phyloP scores from a whole-genome alignment of 2,329 filamentous ascomycete genomes.

The Pseudogymnoascus sp. region DNA sequence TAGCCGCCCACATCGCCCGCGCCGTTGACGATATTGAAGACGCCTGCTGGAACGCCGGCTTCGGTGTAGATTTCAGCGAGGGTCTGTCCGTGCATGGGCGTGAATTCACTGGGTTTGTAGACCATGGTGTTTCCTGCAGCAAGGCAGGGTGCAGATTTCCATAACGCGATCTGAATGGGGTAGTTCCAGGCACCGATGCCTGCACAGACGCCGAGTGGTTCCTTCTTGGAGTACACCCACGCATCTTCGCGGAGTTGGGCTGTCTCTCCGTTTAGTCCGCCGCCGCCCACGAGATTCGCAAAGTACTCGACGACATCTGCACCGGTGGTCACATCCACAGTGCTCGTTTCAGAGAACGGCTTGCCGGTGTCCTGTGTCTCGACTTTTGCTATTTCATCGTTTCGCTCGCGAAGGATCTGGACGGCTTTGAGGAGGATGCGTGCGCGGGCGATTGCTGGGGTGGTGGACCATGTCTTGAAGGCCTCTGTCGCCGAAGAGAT shows the following conservation, averaged over 20 bases:
- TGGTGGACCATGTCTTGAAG: constrained; percentile 70
- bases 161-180: constrained; percentile 81
- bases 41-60: constrained; percentile 71
- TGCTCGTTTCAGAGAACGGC: constrained; percentile 74
- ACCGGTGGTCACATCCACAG: constrained; percentile 75
- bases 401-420: constrained; percentile 63
- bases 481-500: constrained; percentile 63
- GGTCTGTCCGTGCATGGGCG: constrained; percentile 70
- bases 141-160: constrained; percentile 81
- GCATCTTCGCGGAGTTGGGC: constrained; percentile 67
- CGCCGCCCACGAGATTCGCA: constrained; percentile 68
- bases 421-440: constrained; percentile 74
- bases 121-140: constrained; percentile 86
- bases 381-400: constrained; percentile 69
- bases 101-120: constrained; percentile 85
- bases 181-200: constrained; percentile 92
- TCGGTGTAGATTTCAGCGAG: constrained; percentile 71
- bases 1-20: constrained; percentile 70
- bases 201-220: constrained; percentile 73
- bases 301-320: constrained; percentile 84
- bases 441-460: constrained; percentile 65
- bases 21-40: constrained; percentile 83
- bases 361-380: constrained; percentile 86
- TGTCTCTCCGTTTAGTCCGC: constrained; percentile 74
- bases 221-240: constrained; percentile 77